phyloP scores from a whole-genome alignment of 2,329 filamentous ascomycete genomes.

The Amauroascus verrucosus region DNA sequence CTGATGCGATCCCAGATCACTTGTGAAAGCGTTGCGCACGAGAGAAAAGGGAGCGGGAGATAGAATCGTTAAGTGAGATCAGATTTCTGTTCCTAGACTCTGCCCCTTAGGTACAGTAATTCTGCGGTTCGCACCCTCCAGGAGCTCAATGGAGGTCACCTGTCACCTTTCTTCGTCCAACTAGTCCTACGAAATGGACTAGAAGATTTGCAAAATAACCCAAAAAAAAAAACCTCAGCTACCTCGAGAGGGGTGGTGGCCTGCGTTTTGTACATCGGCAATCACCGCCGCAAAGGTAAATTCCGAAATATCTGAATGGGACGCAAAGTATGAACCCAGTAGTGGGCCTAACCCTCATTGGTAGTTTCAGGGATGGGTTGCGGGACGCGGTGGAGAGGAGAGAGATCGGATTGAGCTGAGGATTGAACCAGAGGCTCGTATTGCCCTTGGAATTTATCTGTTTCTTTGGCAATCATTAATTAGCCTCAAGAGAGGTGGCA shows the following conservation, averaged over 20 bases:
- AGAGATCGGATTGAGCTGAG: background rate
- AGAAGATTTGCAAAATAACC: background rate
- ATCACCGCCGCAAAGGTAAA: background rate
- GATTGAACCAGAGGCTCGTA: background rate
- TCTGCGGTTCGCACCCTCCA: background rate
- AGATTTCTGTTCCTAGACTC: background rate
- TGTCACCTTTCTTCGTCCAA: background rate
- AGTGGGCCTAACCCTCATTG: background rate
- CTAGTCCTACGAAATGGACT: background rate
- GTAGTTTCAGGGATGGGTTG: background rate
- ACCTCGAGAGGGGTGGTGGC: background rate
- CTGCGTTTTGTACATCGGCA: background rate
- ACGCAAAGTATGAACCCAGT: background rate
- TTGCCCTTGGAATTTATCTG: background rate
- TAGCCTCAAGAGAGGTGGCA: background rate
- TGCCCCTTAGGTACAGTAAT: background rate
- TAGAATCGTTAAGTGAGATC: background rate
- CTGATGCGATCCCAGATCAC: conserved; percentile 1
- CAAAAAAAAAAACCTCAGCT: background rate
- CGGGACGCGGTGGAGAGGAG: conserved; percentile 1
- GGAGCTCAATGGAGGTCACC: background rate
- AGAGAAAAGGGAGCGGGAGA: background rate
- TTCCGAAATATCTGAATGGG: background rate
- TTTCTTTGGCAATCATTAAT: background rate
- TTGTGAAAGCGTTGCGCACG: background rate